Conservation (phyloP, 2,329 filamentous ascomycete species). For the Fusarium nodosum region DNA sequence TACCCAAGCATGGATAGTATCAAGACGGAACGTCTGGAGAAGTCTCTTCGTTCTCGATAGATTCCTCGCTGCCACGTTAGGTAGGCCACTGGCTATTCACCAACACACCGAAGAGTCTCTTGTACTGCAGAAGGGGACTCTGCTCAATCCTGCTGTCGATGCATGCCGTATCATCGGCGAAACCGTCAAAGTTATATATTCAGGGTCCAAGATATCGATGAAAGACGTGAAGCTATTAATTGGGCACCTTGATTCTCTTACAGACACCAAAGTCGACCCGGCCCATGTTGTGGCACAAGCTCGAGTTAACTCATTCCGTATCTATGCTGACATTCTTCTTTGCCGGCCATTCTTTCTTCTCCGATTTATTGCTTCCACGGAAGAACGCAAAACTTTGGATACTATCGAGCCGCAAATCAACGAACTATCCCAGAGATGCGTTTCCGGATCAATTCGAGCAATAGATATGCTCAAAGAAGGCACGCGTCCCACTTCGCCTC, state of each 20-base stretch:
- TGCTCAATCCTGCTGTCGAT: conserved; percentile 68
- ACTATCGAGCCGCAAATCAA: conserved; percentile 53
- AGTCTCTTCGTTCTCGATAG: conserved; percentile 75
- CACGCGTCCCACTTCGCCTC: conserved; percentile 60
- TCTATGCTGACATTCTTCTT: conserved; percentile 73
- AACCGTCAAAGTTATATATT: conserved; percentile 72
- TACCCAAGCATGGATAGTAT: conserved; percentile 57
- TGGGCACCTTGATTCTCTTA: conserved; percentile 56
- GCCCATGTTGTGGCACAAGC: conserved; percentile 64
- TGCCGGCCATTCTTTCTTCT: conserved; percentile 75
- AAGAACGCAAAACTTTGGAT: conserved; percentile 22
- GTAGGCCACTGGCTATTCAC: conserved; percentile 72
- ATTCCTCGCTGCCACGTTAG: conserved; percentile 72
- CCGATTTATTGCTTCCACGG: conserved; percentile 61
- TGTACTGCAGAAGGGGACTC: conserved; percentile 26
- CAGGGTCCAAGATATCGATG: conserved; percentile 70
- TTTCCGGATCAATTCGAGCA: conserved; percentile 54
- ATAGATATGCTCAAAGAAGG: conserved; percentile 63
- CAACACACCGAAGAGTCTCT: conserved; percentile 69
- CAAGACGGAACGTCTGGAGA: conserved; percentile 72
- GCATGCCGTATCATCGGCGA: conserved; percentile 70
- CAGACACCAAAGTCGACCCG: conserved; percentile 61
- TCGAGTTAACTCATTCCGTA: conserved; percentile 72
- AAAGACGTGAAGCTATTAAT: conserved; percentile 70
- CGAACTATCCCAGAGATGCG: conserved; percentile 61